These are phyloP conservation scores for Aspergillus vadensis DNA, from an alignment of 2,329 filamentous ascomycete genomes.

Conservation along the genomic window DNA sequence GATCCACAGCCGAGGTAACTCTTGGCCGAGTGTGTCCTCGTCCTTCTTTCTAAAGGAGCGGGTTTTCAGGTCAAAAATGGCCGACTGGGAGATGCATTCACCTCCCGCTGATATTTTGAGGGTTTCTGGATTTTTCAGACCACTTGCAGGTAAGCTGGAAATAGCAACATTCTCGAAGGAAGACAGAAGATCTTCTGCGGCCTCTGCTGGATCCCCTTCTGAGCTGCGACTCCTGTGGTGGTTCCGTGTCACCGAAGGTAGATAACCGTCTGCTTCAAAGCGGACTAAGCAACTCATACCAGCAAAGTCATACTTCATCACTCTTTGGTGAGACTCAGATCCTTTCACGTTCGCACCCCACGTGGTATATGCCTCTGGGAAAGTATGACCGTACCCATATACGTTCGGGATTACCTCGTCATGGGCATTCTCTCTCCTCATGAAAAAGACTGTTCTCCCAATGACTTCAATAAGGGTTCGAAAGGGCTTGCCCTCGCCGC, in stretches of 20 bases:
- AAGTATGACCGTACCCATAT: conserved; percentile 65
- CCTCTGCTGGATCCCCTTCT: background rate
- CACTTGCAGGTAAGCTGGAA: background rate
- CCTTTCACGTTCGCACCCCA: conserved; percentile 59
- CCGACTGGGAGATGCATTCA: conserved; percentile 40
- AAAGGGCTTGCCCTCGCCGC: conserved; percentile 52
- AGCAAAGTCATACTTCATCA: conserved; percentile 62
- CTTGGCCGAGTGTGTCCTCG: conserved; percentile 36
- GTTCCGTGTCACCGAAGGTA: conserved; percentile 22
- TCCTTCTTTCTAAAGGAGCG: conserved; percentile 40
- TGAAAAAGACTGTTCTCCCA: conserved; percentile 62
- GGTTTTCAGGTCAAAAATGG: conserved; percentile 58
- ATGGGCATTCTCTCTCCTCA: conserved; percentile 63
- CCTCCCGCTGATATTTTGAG: background rate
- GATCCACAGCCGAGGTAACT: conserved; percentile 53
- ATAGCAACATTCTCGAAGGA: conserved; percentile 3
- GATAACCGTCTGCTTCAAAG: conserved; percentile 62
- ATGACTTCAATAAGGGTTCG: conserved; percentile 61
- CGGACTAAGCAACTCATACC: conserved; percentile 56
- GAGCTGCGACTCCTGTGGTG: background rate
- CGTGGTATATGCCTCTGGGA: conserved; percentile 66
- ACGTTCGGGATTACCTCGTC: conserved; percentile 59
- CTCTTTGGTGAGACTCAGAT: conserved; percentile 63
- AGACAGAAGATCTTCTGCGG: background rate
- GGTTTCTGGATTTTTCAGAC: background rate